Evolutionary conservation across 2,329 filamentous ascomycete genomes (phyloP).

Genomic region (Diaporthe amygdali): DNA sequence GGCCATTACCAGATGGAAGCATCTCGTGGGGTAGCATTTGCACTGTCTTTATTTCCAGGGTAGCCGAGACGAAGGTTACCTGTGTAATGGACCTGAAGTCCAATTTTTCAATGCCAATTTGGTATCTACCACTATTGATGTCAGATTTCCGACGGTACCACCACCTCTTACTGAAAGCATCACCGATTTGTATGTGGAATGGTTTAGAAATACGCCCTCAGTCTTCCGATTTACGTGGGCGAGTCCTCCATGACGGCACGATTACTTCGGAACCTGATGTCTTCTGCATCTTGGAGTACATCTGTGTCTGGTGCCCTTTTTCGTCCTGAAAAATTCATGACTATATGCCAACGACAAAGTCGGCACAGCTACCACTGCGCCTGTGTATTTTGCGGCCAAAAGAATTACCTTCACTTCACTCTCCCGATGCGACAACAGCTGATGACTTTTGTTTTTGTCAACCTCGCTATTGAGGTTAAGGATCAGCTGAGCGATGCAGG

Average conservation of each 20-base stretch:
- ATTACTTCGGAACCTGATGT: neutral
- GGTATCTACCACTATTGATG: neutral
- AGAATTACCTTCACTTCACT: no score
- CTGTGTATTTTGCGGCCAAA: no score
- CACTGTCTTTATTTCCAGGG: neutral
- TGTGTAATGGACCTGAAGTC: neutral
- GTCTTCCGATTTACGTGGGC: neutral
- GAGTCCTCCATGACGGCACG: no score
- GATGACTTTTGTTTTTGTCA: no score
- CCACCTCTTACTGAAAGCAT: neutral
- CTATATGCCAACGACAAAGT: no score
- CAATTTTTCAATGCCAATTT: neutral
- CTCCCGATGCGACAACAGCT: no score
- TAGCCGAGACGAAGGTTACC: neutral
- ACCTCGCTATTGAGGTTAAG: no score
- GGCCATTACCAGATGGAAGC: neutral
- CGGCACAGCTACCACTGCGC: no score
- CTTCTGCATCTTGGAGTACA: neutral
- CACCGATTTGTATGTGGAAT: neutral
- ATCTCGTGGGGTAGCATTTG: neutral
- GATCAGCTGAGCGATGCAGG: no score
- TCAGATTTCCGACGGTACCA: no score
- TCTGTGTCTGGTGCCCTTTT: no score
- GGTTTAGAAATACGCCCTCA: neutral
- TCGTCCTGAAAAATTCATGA: no score